Base-by-base conservation (phyloP, 768 basidiomycete species). In the Rhizopogon vulgaris region DNA sequence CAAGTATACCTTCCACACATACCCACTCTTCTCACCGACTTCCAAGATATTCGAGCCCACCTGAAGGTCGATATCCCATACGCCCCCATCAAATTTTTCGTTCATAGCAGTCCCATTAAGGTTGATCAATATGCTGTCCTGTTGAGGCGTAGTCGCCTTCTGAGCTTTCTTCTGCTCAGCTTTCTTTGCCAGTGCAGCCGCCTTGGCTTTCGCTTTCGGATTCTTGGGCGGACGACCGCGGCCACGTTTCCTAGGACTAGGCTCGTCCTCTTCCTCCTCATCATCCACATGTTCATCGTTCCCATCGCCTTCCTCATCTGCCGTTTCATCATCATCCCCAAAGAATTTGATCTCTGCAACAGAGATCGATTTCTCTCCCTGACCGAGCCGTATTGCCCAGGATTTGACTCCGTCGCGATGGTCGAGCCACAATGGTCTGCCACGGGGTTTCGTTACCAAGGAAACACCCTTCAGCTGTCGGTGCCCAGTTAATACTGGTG, bases 1-100 rank as follows among this genome's bases (percentile, higher is more conserved):
- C 39, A 83, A 68, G 62, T 85, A 85, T 22, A 86, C 72, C 65
- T 84, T 87, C 87, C 87, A 89, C 24, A 79, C 65, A 58, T 81
- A 64, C 9, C 85, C 85, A 32, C 79, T 83, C 59, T 76, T 77
- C 70, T 87, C 85, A 32, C 88, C 87, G 24, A 92, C 69, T 64
- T 91, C 90, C 27, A 92, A 64, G 15, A 81, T 68, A 58, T 80
- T 87, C 4, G 72, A 59, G 12, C 90, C 90, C 4, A 71, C 63
- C 1, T 78, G 72, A 15, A 89, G 67, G 15, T 77, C 75, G 14
- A 88, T 69, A 57, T 77, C 75, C 90, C 89, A 91, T 48, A 76
- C 67, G 1, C 78, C 78, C 41, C 71, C 66, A 24, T 74, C 77
- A 36, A 74, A 65, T 41, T 73, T 72, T 50, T 75, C 74, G 27